Conservation (phyloP, 2,329 filamentous ascomycete species). For the Apiospora hydei region DNA sequence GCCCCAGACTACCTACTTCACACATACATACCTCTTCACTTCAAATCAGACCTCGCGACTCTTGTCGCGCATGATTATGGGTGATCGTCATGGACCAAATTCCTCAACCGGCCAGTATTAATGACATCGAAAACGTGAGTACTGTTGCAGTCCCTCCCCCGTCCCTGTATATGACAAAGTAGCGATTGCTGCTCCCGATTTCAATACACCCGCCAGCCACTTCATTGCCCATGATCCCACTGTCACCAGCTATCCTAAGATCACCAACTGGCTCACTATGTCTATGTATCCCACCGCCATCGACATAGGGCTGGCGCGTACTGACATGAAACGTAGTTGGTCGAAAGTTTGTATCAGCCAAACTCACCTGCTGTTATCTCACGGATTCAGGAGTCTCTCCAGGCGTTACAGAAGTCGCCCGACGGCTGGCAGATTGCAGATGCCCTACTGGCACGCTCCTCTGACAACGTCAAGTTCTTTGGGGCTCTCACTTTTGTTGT, state of each 20-base stretch:
- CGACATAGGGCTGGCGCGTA: not conserved
- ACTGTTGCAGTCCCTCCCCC: not conserved
- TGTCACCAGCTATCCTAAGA: not conserved
- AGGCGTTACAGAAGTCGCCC: slow-evolving; percentile 78
- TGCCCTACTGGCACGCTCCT: slow-evolving; percentile 71
- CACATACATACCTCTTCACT: not conserved
- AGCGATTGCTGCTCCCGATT: not conserved
- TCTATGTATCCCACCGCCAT: not conserved
- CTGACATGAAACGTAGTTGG: slow-evolving; percentile 46
- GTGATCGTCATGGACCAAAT: slow-evolving; percentile 21
- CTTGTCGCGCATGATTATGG: slow-evolving; percentile 5
- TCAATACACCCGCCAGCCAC: not conserved
- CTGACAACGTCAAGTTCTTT: slow-evolving; percentile 86
- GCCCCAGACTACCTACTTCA: not conserved
- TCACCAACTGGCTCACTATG: not conserved
- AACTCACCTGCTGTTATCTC: slow-evolving; percentile 56
- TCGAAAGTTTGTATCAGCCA: slow-evolving; percentile 61
- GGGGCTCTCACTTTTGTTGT: slow-evolving; percentile 91
- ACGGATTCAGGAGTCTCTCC: slow-evolving; percentile 74
- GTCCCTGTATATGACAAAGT: not conserved
- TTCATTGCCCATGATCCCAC: slow-evolving; percentile 21
- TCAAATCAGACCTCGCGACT: not conserved
- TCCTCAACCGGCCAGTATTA: slow-evolving; percentile 15
- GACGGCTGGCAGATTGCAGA: slow-evolving; percentile 89
- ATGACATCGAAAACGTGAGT: slow-evolving; percentile 22